These are phyloP conservation scores for Aegilops bicornis DNA, from an alignment of 176 grass and related monocot genomes.

Conservation along the genomic window DNA sequence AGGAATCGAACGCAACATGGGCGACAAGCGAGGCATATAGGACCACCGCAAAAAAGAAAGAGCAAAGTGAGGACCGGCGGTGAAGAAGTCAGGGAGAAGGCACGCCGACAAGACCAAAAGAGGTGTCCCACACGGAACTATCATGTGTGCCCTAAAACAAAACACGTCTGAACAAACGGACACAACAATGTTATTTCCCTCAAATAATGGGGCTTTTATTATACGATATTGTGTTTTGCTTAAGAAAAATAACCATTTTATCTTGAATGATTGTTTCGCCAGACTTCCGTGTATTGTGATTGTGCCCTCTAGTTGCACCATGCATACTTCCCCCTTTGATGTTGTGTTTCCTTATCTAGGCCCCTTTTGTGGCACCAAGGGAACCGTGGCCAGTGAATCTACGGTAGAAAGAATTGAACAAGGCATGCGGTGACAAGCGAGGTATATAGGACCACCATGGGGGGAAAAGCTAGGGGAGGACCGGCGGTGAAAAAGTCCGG, in stretches of 20 bases:
- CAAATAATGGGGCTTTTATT: no score
- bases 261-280: background rate
- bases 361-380: background rate
- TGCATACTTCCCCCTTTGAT: background rate
- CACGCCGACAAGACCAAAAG: background rate
- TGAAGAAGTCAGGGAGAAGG: background rate
- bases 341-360: background rate
- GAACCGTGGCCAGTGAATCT: background rate
- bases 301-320: background rate
- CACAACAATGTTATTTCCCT: no score
- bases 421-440: background rate
- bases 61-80: background rate
- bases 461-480: no score
- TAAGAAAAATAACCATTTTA: background rate
- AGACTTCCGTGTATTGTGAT: background rate
- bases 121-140: no score
- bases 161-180: background rate
- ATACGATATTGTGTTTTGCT: background rate
- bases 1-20: background rate
- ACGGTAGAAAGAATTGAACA: background rate
- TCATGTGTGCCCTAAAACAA: background rate
- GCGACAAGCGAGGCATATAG: background rate
- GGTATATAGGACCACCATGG: no score
- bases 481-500: background rate
- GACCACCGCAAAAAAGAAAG: background rate